Conservation (phyloP, 305 asterid genomes). For the Plantago coronopus region DNA sequence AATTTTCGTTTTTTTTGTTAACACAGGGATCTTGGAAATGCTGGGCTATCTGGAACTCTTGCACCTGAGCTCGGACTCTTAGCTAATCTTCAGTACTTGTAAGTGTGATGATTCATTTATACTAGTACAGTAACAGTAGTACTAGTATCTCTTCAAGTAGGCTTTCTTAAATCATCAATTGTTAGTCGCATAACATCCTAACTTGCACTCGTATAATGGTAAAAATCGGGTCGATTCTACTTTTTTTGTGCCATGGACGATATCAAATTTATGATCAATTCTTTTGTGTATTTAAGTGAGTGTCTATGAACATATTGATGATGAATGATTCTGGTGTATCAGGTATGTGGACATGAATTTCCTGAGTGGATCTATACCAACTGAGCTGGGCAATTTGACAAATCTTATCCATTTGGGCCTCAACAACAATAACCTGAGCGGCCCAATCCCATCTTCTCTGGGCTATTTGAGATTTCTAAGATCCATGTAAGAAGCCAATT, state of each 20-base stretch:
- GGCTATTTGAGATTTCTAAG: slow-evolving; percentile 36
- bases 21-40: slow-evolving; percentile 43
- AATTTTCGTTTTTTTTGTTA: neutral
- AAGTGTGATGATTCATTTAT: slow-evolving; percentile 15
- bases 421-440: slow-evolving; percentile 25
- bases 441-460: slow-evolving; percentile 39
- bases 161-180: neutral
- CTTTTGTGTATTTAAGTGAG: neutral
- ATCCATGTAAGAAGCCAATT: slow-evolving; percentile 27
- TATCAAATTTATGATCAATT: no score
- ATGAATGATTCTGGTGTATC: neutral
- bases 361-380: slow-evolving; percentile 40
- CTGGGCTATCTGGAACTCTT: slow-evolving; percentile 38
- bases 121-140: no score
- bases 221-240: no score
- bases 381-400: slow-evolving; percentile 32
- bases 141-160: no score
- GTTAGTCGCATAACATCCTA: no score
- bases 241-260: no score
- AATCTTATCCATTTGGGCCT: slow-evolving; percentile 32
- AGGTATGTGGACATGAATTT: slow-evolving; percentile 29
- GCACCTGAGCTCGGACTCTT: slow-evolving; percentile 39
- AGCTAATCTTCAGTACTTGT: slow-evolving; percentile 46
- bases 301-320: neutral
- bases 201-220: no score